Conservation (phyloP, 1,139 yeast species). For the Candida sanyaensis region DNA sequence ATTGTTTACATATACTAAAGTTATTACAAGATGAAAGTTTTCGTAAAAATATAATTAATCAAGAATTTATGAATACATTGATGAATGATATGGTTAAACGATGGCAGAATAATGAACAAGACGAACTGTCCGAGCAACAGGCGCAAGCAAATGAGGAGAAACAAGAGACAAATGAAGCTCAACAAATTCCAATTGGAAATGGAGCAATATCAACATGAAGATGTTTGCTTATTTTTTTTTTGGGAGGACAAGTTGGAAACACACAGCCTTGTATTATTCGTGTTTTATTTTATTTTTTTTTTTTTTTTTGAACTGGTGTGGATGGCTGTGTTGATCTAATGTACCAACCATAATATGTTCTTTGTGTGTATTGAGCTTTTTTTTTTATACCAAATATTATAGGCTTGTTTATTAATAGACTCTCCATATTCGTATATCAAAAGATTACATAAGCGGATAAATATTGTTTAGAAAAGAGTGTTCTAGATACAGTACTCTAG, state of each 20-base stretch:
- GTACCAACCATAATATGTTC: too few relatives aligned
- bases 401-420: too few relatives aligned
- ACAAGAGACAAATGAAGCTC: neutral
- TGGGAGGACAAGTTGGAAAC: neutral
- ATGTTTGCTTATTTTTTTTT: neutral
- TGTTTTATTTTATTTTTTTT: too few relatives aligned
- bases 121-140: neutral
- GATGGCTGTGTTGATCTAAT: too few relatives aligned
- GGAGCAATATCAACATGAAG: neutral
- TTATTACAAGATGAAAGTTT: constrained; percentile 59
- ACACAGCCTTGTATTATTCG: too few relatives aligned
- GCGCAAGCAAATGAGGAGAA: neutral
- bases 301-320: too few relatives aligned
- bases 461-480: too few relatives aligned
- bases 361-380: too few relatives aligned
- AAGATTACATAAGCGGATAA: too few relatives aligned
- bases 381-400: too few relatives aligned
- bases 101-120: constrained; percentile 45
- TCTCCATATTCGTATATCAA: too few relatives aligned
- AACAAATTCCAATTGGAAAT: neutral
- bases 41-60: constrained; percentile 54
- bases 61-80: constrained; percentile 57
- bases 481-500: too few relatives aligned
- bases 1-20: constrained; percentile 67
- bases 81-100: constrained; percentile 78